Evolutionary conservation across 2,329 filamentous ascomycete genomes (phyloP), one percentile per base, ranked within the genome.

Genomic region (Fusarium sterilihyphosum): DNA sequence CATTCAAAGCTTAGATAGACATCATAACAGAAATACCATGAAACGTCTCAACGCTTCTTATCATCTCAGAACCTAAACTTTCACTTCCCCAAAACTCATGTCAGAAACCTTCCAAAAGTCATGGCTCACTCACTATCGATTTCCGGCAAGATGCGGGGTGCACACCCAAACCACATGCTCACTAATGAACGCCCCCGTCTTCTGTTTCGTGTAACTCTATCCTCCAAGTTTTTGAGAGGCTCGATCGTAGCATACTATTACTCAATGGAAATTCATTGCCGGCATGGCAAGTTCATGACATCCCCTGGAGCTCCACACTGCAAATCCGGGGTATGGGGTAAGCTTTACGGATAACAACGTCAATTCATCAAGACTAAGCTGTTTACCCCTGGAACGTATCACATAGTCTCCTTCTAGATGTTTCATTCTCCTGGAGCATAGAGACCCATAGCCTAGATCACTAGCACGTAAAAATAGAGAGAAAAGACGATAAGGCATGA

Each of bases 291-390:
- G n/a, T 61, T 50, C 61, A 49, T 65, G 37, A 65, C 12, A 31
- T 47, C 29, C 61, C 35, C 12, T 41, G 18, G 14, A 40, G 22
- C 41, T 41, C 61, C 61, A 65, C 61, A 18, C 9, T 18, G n/a
- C 38, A 43, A 61, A 50, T 38, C 61, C 22, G 61, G 61, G 61
- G 61, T 49, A 37, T 52, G 56, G 29, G 61, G 44, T 50, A 65
- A 49, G 54, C 12, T 50, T 29, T 7, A 20, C 5, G 7, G 13
- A 18, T 8, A 20, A 13, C 8, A 4, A 38, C 24, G 33, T 29
- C 12, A 40, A 1, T 49, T 8, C 1, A 11, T 35, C 14, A 5
- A 52, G n/a, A n/a, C 22, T 20, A 24, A 20, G 12, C 22, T 14
- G 31, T 20, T 6, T 24, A 24, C 22, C 31, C 22, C 31, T 24